These are phyloP conservation scores for Scleroderma bovista DNA, from an alignment of 768 basidiomycete species.

Conservation along the genomic window DNA sequence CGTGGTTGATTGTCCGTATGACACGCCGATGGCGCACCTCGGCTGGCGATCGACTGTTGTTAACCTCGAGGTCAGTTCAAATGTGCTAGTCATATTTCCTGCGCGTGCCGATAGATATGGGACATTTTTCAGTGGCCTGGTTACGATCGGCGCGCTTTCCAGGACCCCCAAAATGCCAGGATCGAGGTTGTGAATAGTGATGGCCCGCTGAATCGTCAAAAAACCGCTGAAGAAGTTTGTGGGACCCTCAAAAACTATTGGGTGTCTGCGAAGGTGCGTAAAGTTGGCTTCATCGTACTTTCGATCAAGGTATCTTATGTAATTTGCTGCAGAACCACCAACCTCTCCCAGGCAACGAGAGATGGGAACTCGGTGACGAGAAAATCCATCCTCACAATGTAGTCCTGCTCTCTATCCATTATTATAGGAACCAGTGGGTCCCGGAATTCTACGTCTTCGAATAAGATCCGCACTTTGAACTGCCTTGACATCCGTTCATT, in stretches of 20 bases:
- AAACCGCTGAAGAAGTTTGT: slow-evolving; percentile 13
- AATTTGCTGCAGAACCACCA: slow-evolving; percentile 3
- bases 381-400: not conserved
- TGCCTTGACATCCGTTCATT: not conserved
- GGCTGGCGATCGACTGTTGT: slow-evolving; percentile 18
- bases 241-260: slow-evolving; percentile 8
- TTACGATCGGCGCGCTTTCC: slow-evolving; percentile 1
- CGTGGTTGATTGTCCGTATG: slow-evolving; percentile 13
- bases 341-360: not conserved
- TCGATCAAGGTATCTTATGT: no score
- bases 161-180: slow-evolving; percentile 9
- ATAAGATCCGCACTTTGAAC: not conserved
- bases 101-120: not conserved
- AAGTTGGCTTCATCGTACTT: not conserved
- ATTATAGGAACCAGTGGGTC: slow-evolving; percentile 7
- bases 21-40: slow-evolving; percentile 10
- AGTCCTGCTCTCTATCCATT: slow-evolving; percentile 7
- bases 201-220: slow-evolving; percentile 15
- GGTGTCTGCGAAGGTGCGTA: slow-evolving; percentile 5
- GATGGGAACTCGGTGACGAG: not conserved
- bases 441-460: slow-evolving; percentile 8
- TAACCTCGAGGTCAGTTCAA: slow-evolving; percentile 16
- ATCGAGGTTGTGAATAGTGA: slow-evolving; percentile 7
- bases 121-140: slow-evolving; percentile 18
- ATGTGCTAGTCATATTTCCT: not conserved